Conservation (phyloP, 2,329 filamentous ascomycete genomes). For the Emericellopsis cladophorae region DNA sequence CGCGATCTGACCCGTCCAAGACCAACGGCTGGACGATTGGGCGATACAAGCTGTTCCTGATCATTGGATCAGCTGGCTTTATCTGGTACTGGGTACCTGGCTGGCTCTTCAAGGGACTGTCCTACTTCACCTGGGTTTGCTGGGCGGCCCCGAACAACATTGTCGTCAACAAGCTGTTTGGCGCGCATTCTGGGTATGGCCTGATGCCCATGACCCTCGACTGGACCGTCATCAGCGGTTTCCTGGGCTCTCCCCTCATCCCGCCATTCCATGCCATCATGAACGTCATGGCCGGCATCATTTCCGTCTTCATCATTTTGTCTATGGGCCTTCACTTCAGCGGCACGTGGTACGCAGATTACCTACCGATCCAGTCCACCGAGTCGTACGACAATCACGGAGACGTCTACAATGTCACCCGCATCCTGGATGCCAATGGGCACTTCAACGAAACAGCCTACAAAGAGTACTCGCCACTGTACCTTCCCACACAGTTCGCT, state of each 20-base stretch:
- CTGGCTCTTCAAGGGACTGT: conserved; percentile 49
- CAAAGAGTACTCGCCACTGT: conserved; percentile 51
- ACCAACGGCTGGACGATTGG: conserved; percentile 49
- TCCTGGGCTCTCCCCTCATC: conserved; percentile 34
- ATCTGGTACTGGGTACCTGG: conserved; percentile 50
- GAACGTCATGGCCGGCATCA: conserved; percentile 38
- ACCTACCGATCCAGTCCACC: conserved; percentile 48
- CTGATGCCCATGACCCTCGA: conserved; percentile 49
- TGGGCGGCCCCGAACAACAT: conserved; percentile 49
- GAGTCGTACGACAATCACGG: conserved; percentile 55
- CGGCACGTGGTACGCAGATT: conserved; percentile 44
- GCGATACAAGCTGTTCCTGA: conserved; percentile 51
- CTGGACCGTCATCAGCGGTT: conserved; percentile 34
- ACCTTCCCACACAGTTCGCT: conserved; percentile 48
- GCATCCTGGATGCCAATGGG: conserved; percentile 42
- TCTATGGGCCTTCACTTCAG: conserved; percentile 47
- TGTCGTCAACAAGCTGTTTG: conserved; percentile 51
- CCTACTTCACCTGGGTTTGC: conserved; percentile 48
- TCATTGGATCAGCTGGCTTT: conserved; percentile 36
- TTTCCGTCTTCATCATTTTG: conserved; percentile 41
- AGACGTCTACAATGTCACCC: conserved; percentile 42
- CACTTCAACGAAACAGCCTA: conserved; percentile 51
- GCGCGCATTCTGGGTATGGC: conserved; percentile 43
- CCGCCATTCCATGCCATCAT: conserved; percentile 41
- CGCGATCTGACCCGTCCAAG: conserved; percentile 31